A percentile compares a stretch with the other conserved stretches of the same genome.
Evolutionary conservation across 2,329 filamentous ascomycete genomes (phyloP).

Genomic region (Pseudogymnoascus sp.): DNA sequence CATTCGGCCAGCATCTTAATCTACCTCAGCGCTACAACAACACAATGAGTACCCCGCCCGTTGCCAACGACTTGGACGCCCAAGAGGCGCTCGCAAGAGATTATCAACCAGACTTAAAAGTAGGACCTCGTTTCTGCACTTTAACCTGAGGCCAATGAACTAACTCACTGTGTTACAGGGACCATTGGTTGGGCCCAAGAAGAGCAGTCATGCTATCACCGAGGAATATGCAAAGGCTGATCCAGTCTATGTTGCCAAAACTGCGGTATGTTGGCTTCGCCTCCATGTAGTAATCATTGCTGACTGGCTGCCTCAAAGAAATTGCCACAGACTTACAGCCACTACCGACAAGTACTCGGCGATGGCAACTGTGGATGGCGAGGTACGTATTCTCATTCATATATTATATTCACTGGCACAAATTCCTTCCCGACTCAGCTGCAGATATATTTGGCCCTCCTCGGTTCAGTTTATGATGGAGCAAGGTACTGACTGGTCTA

Average conservation of each 20-base stretch:
- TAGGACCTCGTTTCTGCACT: conserved; percentile 28
- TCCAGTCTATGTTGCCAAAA: conserved; percentile 78
- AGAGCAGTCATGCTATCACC: conserved; percentile 68
- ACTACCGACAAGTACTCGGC: conserved; percentile 80
- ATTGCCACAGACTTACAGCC: conserved; percentile 74
- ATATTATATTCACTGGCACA: background rate
- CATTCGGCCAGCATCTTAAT: background rate
- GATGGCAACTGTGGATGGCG: conserved; percentile 97
- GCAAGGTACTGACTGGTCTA: conserved; percentile 33
- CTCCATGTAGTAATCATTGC: background rate
- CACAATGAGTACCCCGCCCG: conserved; percentile 20
- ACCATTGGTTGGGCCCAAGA: conserved; percentile 71
- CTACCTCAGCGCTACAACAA: conserved; percentile 11
- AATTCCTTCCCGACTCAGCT: conserved; percentile 1
- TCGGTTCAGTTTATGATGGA: conserved; percentile 11
- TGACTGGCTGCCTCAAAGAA: conserved; percentile 43
- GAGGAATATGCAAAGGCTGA: conserved; percentile 86
- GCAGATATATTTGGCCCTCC: background rate
- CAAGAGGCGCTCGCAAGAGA: conserved; percentile 55
- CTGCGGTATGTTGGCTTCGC: conserved; percentile 54
- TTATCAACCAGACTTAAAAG: conserved; percentile 51
- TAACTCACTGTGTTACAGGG: conserved; percentile 51
- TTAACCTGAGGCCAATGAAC: conserved; percentile 16
- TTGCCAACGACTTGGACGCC: conserved; percentile 31
- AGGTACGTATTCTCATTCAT: conserved; percentile 54